Conservation (phyloP, 305 asterid genomes). For the Solanum hybrid region DNA sequence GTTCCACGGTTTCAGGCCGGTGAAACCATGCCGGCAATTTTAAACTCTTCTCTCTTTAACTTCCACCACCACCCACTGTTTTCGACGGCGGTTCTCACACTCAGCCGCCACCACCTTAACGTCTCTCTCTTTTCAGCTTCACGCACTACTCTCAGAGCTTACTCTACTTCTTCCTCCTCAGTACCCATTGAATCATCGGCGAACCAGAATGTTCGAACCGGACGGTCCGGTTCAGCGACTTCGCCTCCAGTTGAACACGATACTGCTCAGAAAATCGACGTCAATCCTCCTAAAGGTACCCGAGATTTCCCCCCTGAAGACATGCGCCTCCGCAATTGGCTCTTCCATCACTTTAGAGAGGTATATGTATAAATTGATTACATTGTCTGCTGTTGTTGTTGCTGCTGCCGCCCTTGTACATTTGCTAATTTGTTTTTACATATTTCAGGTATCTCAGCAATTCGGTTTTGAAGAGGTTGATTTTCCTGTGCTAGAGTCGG, state of each 20-base stretch:
- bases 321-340: constrained; percentile 95
- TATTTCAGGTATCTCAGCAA: constrained; percentile 53
- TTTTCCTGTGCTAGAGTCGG: constrained; percentile 92
- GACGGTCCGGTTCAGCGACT: constrained; percentile 43
- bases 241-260: constrained; percentile 40
- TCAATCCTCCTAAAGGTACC: constrained; percentile 94
- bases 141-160: neutral
- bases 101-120: constrained; percentile 29
- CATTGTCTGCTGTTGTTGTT: neutral
- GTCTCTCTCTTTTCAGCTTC: constrained; percentile 22
- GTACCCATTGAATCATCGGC: constrained; percentile 11
- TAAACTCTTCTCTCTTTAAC: constrained; percentile 49
- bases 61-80: constrained; percentile 25
- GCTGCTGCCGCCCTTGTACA: neutral
- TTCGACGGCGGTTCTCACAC: constrained; percentile 31
- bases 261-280: constrained; percentile 55
- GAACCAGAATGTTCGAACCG: constrained; percentile 34
- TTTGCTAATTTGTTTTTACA: neutral
- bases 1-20: neutral
- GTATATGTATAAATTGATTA: constrained; percentile 16
- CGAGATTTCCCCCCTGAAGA: constrained; percentile 94
- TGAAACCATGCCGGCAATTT: constrained; percentile 41
- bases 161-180: constrained; percentile 8
- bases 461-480: constrained; percentile 93
- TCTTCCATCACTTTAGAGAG: constrained; percentile 74